These are phyloP conservation scores for Venturia nashicola DNA, from an alignment of 2,329 filamentous ascomycete species.

Conservation along the genomic window DNA sequence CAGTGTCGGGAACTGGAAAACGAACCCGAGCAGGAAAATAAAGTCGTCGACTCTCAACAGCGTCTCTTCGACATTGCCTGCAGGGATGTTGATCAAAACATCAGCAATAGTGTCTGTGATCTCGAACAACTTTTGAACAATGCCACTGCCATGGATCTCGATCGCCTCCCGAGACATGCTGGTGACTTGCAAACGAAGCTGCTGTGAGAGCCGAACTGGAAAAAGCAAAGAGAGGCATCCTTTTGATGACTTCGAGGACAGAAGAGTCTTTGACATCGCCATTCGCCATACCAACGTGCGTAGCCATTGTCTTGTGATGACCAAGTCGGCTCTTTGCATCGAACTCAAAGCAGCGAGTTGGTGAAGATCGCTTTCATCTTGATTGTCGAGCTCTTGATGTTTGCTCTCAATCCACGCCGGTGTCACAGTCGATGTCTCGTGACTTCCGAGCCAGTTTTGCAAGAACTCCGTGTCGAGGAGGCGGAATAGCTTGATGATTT, in stretches of 20 bases:
- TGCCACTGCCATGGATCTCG: conserved; percentile 42
- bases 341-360: conserved; percentile 26
- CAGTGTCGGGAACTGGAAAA: conserved; percentile 36
- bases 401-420: conserved; percentile 34
- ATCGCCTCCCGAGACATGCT: conserved; percentile 34
- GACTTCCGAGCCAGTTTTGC: conserved; percentile 30
- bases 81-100: conserved; percentile 40
- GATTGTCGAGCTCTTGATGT: conserved; percentile 30
- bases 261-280: conserved; percentile 34
- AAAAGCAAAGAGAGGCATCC: conserved; percentile 29
- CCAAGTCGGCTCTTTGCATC: conserved; percentile 37
- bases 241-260: conserved; percentile 22
- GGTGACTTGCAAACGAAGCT: conserved; percentile 30
- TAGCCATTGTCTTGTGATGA: conserved; percentile 38
- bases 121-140: conserved; percentile 48
- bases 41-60: conserved; percentile 41
- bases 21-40: conserved; percentile 37
- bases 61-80: conserved; percentile 30
- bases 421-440: conserved; percentile 21
- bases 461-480: conserved; percentile 34
- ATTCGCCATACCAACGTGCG: conserved; percentile 37
- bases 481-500: conserved; percentile 32
- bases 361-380: background rate
- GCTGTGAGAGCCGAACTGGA: conserved; percentile 31
- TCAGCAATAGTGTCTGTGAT: conserved; percentile 48